A percentile compares a stretch with the other conserved stretches of the same genome.
phyloP scores from a whole-genome alignment of 306 rosid genomes.

The peach (Prunus persica) region Prunus_persica_NCBIv2 NC_034016.1:21556001-21556500 shows the following conservation, averaged over 20 bases:
- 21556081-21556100: background rate
- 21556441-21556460: constrained; percentile 51
- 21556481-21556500: constrained; percentile 5
- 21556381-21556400: constrained; percentile 62
- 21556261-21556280: constrained; percentile 73
- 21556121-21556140: background rate
- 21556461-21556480: background rate
- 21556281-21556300: constrained; percentile 69
- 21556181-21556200: background rate
- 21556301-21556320: constrained; percentile 76
- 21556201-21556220: no score
- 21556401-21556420: constrained; percentile 49
- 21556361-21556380: constrained; percentile 60
- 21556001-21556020: constrained; percentile 84
- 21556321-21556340: constrained; percentile 70
- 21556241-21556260: constrained; percentile 62
- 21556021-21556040: constrained; percentile 85
- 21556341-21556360: constrained; percentile 66
- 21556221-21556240: constrained; percentile 38
- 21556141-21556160: background rate
- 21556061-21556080: no score
- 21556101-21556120: background rate
- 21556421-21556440: constrained; percentile 55
- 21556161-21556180: background rate
- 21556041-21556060: constrained; percentile 79